These are phyloP conservation scores for Pseudomonodictys pantanalensis DNA, from an alignment of 495 filamentous ascomycete species.

Conservation along the genomic window DNA sequence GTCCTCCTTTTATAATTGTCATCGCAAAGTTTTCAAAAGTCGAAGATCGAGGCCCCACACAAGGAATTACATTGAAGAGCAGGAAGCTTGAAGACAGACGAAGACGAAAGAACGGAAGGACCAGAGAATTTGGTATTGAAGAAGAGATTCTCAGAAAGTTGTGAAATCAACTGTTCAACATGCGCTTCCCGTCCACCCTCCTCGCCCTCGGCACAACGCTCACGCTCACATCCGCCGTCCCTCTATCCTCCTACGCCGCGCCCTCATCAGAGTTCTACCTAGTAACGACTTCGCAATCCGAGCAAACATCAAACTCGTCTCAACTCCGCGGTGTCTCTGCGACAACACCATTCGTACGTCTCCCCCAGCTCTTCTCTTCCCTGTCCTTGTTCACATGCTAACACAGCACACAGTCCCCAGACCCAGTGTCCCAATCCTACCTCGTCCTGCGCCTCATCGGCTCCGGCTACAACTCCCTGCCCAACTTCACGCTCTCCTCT, in stretches of 20 bases:
- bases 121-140: too few relatives aligned
- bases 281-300: constrained; percentile 16
- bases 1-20: too few relatives aligned
- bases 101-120: too few relatives aligned
- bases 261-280: constrained; percentile 19
- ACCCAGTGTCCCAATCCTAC: constrained; percentile 31
- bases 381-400: not conserved
- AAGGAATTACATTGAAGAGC: too few relatives aligned
- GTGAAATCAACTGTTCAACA: not conserved
- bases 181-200: not conserved
- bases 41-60: too few relatives aligned
- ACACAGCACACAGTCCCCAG: not conserved
- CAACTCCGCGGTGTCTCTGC: constrained; percentile 16
- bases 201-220: not conserved
- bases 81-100: too few relatives aligned
- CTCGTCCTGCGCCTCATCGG: constrained; percentile 35
- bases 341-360: constrained; percentile 24
- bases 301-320: constrained; percentile 11
- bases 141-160: too few relatives aligned
- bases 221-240: not conserved
- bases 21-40: too few relatives aligned
- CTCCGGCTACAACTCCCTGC: constrained; percentile 34
- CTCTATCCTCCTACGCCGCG: not conserved
- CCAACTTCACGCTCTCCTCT: constrained; percentile 34
- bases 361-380: not conserved